A percentile compares a stretch with the other conserved stretches of the same genome.
Evolutionary conservation across 2,329 filamentous ascomycete species (phyloP).

Genomic region (Monosporascus sp.): DNA sequence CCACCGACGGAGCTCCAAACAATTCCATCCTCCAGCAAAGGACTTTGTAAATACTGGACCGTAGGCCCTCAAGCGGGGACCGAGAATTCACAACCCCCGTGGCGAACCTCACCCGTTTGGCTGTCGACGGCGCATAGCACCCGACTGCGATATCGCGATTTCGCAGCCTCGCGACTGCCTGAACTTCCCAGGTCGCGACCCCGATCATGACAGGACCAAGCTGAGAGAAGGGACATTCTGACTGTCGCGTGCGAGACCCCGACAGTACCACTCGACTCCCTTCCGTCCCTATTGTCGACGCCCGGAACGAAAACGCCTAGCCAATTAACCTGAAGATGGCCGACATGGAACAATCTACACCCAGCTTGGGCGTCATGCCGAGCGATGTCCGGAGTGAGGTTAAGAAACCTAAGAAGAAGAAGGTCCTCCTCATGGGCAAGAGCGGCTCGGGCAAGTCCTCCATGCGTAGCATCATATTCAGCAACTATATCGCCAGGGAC

Average conservation of each 20-base stretch:
- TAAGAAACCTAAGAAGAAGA: slow-evolving; percentile 76
- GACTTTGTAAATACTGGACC: background rate
- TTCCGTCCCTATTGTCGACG: background rate
- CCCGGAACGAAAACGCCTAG: background rate
- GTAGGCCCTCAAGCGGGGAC: too few species aligned
- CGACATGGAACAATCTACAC: slow-evolving; percentile 21
- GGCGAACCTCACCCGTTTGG: too few species aligned
- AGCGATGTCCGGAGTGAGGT: slow-evolving; percentile 43
- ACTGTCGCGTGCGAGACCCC: background rate
- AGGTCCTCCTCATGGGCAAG: slow-evolving; percentile 88
- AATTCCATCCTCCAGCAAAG: background rate
- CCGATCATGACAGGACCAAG: background rate
- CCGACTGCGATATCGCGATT: background rate
- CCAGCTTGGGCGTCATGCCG: slow-evolving; percentile 17
- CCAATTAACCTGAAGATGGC: slow-evolving; percentile 13
- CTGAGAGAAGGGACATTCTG: background rate
- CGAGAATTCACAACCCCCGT: too few species aligned
- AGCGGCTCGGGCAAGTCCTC: slow-evolving; percentile 96
- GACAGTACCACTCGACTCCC: too few species aligned
- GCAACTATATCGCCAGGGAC: slow-evolving; percentile 96
- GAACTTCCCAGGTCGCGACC: background rate
- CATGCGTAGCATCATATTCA: slow-evolving; percentile 98
- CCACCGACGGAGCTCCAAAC: background rate
- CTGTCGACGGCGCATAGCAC: too few species aligned
- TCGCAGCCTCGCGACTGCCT: background rate